Base-by-base conservation (phyloP, 139 green algal genomes). In the Chlorella vulgaris region DNA sequence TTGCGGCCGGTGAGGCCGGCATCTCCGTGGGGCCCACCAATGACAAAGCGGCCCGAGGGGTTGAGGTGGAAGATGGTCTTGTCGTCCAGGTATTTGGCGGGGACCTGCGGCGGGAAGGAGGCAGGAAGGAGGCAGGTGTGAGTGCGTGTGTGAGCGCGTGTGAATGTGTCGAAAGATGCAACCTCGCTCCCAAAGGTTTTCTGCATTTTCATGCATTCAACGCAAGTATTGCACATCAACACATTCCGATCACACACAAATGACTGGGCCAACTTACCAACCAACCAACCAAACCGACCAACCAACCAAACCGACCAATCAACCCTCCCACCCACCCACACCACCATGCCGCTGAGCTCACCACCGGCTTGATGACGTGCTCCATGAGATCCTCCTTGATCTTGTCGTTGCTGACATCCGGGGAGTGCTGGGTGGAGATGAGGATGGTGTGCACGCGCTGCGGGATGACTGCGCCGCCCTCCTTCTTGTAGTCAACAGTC, bases 41-140 rank as follows among this genome's bases (percentile, higher is more conserved):
- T 99, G 61, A 98, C 93, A 83, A 99, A 99, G 74, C 97, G 93
- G 65, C 95, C 95, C 18, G 93, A 98, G 62, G 97, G 97, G 91
- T 99, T 99, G 38, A 99, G 89, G 89, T 99, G 97, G 96, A 97
- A 99, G 90, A 99, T 99, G 84, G 97, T 99, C 60, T 99, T 96
- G 83, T 99, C 95, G 83, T 99, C 97, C 55, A 99, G 77, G 90
- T 99, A 99, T 91, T 84, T 82, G 62, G 74, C 76, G 3, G 76
- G 76, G 62, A 82, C 76, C 76, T 75, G 61, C 21, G 7, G 24
- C 8, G 29, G 21, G 55, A 22, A 7, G 50, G 26, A 29, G 31
- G 73, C 1, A 13, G 38, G 31, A 33, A 10, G 15, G n/a, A 2
- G 28, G 39, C 7, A n/a, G 2, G 28, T n/a, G n/a, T n/a, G n/a